A percentile compares a stretch with the other conserved stretches of the same genome.
phyloP scores from a whole-genome alignment of 495 filamentous ascomycete species.

The Echria macrotheca region DNA sequence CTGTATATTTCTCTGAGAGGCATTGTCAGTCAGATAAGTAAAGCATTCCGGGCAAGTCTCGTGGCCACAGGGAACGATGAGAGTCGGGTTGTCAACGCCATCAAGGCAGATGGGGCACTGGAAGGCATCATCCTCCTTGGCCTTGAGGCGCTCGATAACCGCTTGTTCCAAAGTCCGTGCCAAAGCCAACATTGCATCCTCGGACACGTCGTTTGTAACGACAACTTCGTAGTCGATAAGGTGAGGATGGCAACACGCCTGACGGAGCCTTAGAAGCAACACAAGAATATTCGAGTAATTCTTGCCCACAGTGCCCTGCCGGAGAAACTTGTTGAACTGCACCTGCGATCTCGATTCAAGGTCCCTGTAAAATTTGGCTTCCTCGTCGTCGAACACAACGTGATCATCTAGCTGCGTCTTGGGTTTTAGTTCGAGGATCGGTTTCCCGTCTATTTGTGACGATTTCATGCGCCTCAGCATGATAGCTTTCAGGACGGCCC shows the following conservation, averaged over 20 bases:
- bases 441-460: conserved; percentile 77
- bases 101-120: conserved; percentile 82
- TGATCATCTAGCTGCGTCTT: conserved; percentile 62
- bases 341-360: conserved; percentile 63
- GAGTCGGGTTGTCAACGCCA: conserved; percentile 64
- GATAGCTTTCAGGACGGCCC: conserved; percentile 75
- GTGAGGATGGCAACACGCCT: conserved; percentile 89
- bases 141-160: conserved; percentile 65
- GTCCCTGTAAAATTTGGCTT: conserved; percentile 64
- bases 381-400: conserved; percentile 69
- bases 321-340: conserved; percentile 73
- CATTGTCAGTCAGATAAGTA: conserved; percentile 59
- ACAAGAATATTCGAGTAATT: conserved; percentile 84
- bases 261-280: conserved; percentile 80
- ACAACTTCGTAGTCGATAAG: conserved; percentile 69
- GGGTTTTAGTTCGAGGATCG: conserved; percentile 69
- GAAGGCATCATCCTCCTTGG: conserved; percentile 40
- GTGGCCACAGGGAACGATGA: conserved; percentile 85
- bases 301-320: conserved; percentile 62
- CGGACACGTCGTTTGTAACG: conserved; percentile 36
- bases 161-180: conserved; percentile 56
- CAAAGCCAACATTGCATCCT: conserved; percentile 56
- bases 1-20: conserved; percentile 42
- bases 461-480: conserved; percentile 82
- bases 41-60: conserved; percentile 76